Percentiles rank a stretch among this genome's conserved stretches.
phyloP scores from a whole-genome alignment of 2,329 filamentous ascomycete genomes.

The Alternaria triticimaculans region DNA sequence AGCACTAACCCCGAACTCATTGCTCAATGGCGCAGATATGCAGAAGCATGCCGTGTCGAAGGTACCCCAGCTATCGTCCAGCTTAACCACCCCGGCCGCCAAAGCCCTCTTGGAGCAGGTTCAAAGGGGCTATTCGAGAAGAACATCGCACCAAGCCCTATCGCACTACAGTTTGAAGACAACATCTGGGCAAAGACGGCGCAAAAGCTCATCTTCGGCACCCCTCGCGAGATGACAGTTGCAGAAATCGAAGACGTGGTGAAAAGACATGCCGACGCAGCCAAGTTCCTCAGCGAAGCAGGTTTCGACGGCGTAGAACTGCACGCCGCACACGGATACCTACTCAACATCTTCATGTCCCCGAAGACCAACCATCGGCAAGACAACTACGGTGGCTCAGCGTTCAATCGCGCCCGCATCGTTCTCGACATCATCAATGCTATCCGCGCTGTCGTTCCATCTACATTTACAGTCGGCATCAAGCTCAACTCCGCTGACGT shows the following conservation, averaged over 20 bases:
- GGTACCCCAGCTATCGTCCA: slow-evolving; percentile 64
- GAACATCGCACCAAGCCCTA: slow-evolving; percentile 51
- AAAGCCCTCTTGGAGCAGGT: slow-evolving; percentile 54
- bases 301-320: slow-evolving; percentile 63
- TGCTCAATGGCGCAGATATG: slow-evolving; percentile 48
- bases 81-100: slow-evolving; percentile 67
- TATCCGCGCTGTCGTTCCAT: slow-evolving; percentile 51
- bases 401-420: slow-evolving; percentile 55
- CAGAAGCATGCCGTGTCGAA: slow-evolving; percentile 60
- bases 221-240: slow-evolving; percentile 60
- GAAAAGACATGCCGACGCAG: slow-evolving; percentile 64
- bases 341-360: slow-evolving; percentile 38
- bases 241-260: slow-evolving; percentile 62
- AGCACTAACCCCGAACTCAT: slow-evolving; percentile 52
- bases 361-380: slow-evolving; percentile 50
- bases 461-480: slow-evolving; percentile 55
- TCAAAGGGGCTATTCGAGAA: slow-evolving; percentile 46
- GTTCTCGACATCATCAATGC: slow-evolving; percentile 55
- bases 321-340: slow-evolving; percentile 60
- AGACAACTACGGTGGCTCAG: slow-evolving; percentile 57
- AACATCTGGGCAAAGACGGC: slow-evolving; percentile 53
- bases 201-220: slow-evolving; percentile 44
- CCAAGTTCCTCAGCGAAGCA: slow-evolving; percentile 56
- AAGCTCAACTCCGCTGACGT: slow-evolving; percentile 60
- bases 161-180: slow-evolving; percentile 42